These are phyloP conservation scores for Puccinia coronata DNA, from an alignment of 1,284 basidiomycete genomes.

Conservation along the genomic window DNA sequence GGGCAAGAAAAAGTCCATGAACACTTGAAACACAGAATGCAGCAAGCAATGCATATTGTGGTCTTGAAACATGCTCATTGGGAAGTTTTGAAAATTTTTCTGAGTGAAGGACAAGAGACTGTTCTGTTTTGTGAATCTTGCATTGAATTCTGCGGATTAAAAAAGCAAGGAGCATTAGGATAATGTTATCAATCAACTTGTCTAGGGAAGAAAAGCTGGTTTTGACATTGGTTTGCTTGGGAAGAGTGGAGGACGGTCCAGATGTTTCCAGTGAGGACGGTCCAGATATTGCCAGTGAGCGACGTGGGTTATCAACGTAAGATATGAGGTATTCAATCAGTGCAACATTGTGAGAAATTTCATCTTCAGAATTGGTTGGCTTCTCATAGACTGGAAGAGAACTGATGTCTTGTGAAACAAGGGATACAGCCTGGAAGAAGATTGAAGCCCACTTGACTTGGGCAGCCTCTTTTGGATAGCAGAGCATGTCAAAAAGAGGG, in stretches of 20 bases:
- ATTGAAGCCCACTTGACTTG: background rate
- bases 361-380: background rate
- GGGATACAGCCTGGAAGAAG: constrained; percentile 13
- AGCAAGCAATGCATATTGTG: no score
- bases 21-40: no score
- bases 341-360: background rate
- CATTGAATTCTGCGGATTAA: constrained; percentile 12
- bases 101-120: no score
- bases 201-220: background rate
- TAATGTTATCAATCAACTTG: background rate
- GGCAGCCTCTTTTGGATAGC: background rate
- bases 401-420: background rate
- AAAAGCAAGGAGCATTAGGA: constrained; percentile 9
- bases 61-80: no score
- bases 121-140: no score
- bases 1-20: no score
- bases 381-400: background rate
- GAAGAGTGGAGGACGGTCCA: no score
- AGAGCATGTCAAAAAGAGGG: background rate
- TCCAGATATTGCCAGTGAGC: background rate
- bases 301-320: background rate
- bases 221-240: background rate
- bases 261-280: no score
- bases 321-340: background rate
- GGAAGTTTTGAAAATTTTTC: no score